Conservation (phyloP, 306 rosid species). For the Nissolia schottii region DNA sequence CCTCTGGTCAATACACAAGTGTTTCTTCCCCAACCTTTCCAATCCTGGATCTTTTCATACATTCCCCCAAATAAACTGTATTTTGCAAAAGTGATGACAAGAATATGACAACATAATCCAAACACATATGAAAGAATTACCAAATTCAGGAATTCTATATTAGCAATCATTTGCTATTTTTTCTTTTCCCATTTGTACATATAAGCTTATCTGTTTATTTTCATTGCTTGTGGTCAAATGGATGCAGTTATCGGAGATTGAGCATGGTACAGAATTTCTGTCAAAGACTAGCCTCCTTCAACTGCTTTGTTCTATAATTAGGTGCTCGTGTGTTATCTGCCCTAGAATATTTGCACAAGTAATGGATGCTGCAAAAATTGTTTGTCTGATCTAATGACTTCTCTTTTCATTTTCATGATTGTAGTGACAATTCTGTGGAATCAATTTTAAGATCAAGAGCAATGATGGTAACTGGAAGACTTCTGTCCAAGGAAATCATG, state of each 20-base stretch:
- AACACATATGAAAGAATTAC: background rate
- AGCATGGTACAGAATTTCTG: conserved; percentile 72
- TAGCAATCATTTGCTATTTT: background rate
- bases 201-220: background rate
- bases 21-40: background rate
- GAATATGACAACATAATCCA: background rate
- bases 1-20: too few relatives aligned
- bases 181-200: background rate
- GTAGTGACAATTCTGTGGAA: conserved; percentile 53
- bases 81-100: background rate
- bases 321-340: conserved; percentile 38
- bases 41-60: background rate
- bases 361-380: background rate
- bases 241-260: conserved; percentile 69
- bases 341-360: background rate
- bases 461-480: conserved; percentile 80
- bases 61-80: background rate
- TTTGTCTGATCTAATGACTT: conserved; percentile 1
- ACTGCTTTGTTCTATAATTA: conserved; percentile 66
- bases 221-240: conserved; percentile 24
- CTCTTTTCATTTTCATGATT: conserved; percentile 10
- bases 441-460: conserved; percentile 75
- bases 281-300: conserved; percentile 68
- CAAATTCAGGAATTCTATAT: background rate
- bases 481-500: conserved; percentile 54